These are phyloP conservation scores for Bipolaris gigantea DNA, from an alignment of 2,329 filamentous ascomycete species.

Conservation along the genomic window DNA sequence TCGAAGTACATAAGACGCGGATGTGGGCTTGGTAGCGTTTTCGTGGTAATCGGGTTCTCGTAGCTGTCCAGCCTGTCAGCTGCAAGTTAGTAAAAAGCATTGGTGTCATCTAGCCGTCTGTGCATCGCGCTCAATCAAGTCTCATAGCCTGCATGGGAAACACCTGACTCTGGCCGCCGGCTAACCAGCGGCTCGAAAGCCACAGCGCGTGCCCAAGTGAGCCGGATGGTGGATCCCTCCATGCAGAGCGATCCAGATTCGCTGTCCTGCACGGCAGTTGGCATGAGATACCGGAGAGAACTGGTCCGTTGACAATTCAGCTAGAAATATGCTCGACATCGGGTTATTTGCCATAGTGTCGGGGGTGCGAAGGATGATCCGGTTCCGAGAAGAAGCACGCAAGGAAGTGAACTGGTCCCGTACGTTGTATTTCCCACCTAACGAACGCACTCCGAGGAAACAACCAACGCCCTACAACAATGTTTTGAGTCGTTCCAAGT, in stretches of 20 bases:
- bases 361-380: neutral
- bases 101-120: slow-evolving; percentile 19
- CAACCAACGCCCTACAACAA: neutral
- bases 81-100: slow-evolving; percentile 17
- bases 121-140: slow-evolving; percentile 19
- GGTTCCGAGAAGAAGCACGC: neutral
- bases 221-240: slow-evolving; percentile 21
- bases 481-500: neutral
- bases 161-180: slow-evolving; percentile 24
- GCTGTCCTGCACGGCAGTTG: slow-evolving; percentile 9
- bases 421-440: neutral
- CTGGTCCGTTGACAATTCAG: slow-evolving; percentile 8
- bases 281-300: slow-evolving; percentile 6
- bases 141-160: slow-evolving; percentile 23
- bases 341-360: neutral
- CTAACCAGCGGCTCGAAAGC: slow-evolving; percentile 19
- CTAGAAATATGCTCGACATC: slow-evolving; percentile 4
- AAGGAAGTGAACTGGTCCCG: neutral
- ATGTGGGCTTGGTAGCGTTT: neutral
- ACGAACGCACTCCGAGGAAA: neutral
- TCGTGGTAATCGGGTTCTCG: slow-evolving; percentile 3
- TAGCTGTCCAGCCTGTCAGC: slow-evolving; percentile 21
- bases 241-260: slow-evolving; percentile 21
- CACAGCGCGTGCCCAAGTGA: slow-evolving; percentile 21
- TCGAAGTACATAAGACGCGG: neutral